These are phyloP conservation scores for Arthrinium phaeospermum DNA, from an alignment of 2,329 filamentous ascomycete genomes.

Conservation along the genomic window DNA sequence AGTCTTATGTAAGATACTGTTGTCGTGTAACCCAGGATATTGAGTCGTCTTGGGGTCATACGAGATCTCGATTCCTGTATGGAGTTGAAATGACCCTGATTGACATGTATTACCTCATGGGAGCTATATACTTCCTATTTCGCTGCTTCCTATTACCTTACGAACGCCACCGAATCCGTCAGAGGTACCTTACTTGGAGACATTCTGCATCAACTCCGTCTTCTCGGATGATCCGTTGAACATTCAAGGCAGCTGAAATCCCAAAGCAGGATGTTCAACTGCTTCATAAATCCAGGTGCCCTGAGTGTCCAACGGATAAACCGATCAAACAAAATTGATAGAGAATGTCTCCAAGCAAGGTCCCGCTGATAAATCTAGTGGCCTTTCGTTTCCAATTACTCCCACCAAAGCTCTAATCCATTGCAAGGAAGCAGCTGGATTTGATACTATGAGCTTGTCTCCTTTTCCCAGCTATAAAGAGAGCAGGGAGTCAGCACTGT, in stretches of 20 bases:
- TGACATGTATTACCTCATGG: not conserved
- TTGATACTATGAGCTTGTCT: not conserved
- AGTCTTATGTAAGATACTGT: not conserved
- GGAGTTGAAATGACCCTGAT: not conserved
- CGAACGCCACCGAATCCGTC: not conserved
- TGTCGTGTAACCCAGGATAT: not conserved
- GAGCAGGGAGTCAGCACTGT: not conserved
- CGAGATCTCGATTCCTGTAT: not conserved
- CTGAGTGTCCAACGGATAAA: not conserved
- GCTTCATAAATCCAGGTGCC: not conserved
- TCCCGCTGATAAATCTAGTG: not conserved
- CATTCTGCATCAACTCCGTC: not conserved
- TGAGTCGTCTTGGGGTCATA: not conserved
- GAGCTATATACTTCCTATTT: not conserved
- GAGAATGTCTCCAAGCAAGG: not conserved
- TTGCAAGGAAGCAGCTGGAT: not conserved
- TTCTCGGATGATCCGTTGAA: not conserved
- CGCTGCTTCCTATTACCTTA: not conserved
- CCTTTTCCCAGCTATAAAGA: not conserved
- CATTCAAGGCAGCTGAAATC: not conserved
- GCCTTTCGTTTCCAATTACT: not conserved
- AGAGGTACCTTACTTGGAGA: not conserved
- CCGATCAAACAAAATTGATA: not conserved
- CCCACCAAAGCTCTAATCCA: too few relatives aligned
- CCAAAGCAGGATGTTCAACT: not conserved